Base-by-base conservation (phyloP, 1,139 yeast genomes). In the Taiozyma sp. region DNA sequence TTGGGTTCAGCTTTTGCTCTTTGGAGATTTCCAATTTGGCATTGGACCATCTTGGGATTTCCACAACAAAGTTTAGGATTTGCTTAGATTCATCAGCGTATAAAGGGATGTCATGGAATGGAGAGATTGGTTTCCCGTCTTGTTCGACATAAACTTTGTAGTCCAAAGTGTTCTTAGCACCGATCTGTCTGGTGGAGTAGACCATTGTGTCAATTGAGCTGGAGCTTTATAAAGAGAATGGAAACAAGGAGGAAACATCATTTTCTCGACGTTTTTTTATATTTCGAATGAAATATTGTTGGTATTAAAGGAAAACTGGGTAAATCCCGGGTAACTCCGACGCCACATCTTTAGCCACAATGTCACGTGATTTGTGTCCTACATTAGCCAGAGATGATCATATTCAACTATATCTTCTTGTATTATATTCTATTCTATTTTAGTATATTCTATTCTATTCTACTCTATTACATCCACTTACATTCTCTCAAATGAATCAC, bases 131-230 rank as follows among this genome's bases (percentile, higher is more conserved):
- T 67, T 84, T 78, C 43, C 88, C 87, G 60, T 80, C 81, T 61
- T 81, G 70, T 68, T 82, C 89, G 57, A 85, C 73, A 78, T 71
- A 92, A 60, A 87, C 95, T 73, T 83, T 87, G 87, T 83, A 87
- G 67, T 91, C 97, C 64, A 89, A 79, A 61, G 97, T 87, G 87
- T 90, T 81, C 65, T 91, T 87, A 63, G 96, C 93, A 67, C 96
- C 97, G 66, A 90, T 75, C 76, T 87, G 93, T 78, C 96, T 88
- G 57, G 88, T 76, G 55, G 89, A 71, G 78, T 80, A 86, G 59
- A 80, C 71, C 93, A 86, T 87, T 61, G 29, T 45, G 9, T 43
- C 44, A 47, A 44, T 43, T 47, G 41, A 32, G 30, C 42, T 16
- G 2, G 8, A 24, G 27, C 8, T 6, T 24, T 24, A 28, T 7